Evolutionary conservation across 140 eudicot species (phyloP), one percentile per base, ranked within the genome.

Genomic region (Stevia rebaudiana): DNA sequence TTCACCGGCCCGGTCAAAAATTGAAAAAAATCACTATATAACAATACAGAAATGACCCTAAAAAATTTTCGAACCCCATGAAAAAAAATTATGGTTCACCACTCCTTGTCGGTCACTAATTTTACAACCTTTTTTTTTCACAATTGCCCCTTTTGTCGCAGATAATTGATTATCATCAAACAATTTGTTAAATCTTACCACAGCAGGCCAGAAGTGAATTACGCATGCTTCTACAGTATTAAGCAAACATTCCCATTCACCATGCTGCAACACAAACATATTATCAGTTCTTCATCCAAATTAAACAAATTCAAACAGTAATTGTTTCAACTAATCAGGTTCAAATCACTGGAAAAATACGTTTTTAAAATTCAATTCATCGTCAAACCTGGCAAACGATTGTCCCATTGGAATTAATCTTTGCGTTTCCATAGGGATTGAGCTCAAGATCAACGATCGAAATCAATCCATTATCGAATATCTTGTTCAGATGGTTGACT

Each of bases 151-250:
- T 3, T 35, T 35, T 35, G 7, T 35, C n/a, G 9, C 11, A 0
- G 16, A 41, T 13, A 11, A 2, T 3, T 13, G 18, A 42, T 42
- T 10, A 13, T 42, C 15, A 17, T 42, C 48, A 42, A 11, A 42
- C 6, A 42, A 3, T 42, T 19, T 21, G 8, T 21, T 53, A 55
- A 70, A 79, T 63, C 83, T 76, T 76, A 92, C 98, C 86, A 88
- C 79, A 52, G 68, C 81, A 41, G 95, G 98, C 96, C 96, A 92
- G 19, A 59, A 84, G 63, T 81, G 78, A 35, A 92, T 85, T 5
- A 95, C 96, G 59, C 98, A 92, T 0, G 98, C 86, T 76, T 92
- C 95, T 24, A 92, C 77, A 6, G 88, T 81, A 67, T 92, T 88
- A 74, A 88, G 84, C 65, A 79, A 41, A 66, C 98, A 92, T 75